phyloP scores from a whole-genome alignment of 345 rosid genomes.

The Brassica carinata region DNA sequence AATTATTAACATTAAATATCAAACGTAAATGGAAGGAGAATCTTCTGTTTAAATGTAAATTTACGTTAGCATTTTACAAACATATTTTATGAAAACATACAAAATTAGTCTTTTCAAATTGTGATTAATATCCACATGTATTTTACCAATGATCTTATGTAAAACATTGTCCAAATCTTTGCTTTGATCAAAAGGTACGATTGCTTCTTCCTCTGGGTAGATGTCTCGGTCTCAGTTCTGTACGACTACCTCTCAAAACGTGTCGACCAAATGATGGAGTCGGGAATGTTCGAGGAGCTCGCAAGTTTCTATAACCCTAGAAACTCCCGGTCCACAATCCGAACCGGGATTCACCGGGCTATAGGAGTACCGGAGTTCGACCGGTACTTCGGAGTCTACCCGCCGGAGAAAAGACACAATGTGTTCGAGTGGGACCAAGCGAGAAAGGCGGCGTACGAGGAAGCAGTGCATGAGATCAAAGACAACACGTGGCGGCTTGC shows the following conservation, averaged over 20 bases:
- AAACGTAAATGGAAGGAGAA: background rate
- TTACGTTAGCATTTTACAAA: background rate
- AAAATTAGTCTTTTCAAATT: background rate
- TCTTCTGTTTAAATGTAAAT: background rate
- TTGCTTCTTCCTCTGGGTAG: slow-evolving; percentile 82
- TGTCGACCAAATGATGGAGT: slow-evolving; percentile 69
- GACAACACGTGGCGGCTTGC: slow-evolving; percentile 58
- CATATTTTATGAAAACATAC: background rate
- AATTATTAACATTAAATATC: background rate
- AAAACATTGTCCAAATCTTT: background rate
- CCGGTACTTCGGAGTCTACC: slow-evolving; percentile 48
- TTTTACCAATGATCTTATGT: background rate
- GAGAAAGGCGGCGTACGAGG: slow-evolving; percentile 40
- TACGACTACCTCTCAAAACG: slow-evolving; percentile 51
- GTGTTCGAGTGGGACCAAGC: slow-evolving; percentile 25
- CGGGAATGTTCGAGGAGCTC: slow-evolving; percentile 75
- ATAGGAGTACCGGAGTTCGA: slow-evolving; percentile 85
- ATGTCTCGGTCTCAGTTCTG: slow-evolving; percentile 61
- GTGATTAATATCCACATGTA: background rate
- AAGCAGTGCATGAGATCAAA: slow-evolving; percentile 59
- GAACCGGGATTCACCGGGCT: slow-evolving; percentile 55
- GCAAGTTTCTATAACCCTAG: slow-evolving; percentile 46
- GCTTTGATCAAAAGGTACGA: slow-evolving; percentile 43
- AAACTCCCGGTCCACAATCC: slow-evolving; percentile 14
- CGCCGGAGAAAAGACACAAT: slow-evolving; percentile 27